These are phyloP conservation scores for Nakazawaea ernobii DNA, from an alignment of 805 yeast species.

Conservation along the genomic window DNA sequence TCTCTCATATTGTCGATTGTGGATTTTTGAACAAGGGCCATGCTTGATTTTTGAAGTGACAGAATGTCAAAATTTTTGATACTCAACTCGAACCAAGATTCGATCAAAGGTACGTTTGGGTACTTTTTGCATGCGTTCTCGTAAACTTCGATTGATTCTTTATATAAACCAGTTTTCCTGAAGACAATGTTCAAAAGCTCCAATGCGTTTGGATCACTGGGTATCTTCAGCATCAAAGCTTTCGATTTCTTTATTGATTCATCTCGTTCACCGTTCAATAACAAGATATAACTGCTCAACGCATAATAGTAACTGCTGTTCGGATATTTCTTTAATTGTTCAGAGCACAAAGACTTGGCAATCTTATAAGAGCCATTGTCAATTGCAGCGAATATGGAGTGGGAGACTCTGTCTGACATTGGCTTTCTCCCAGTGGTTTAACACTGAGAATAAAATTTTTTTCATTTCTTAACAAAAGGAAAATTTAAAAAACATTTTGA, in stretches of 20 bases:
- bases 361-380: constrained; percentile 45
- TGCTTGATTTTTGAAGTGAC: constrained; percentile 50
- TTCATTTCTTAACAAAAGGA: neutral
- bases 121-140: constrained; percentile 56
- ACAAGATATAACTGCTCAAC: constrained; percentile 30
- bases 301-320: constrained; percentile 49
- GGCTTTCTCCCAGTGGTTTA: neutral
- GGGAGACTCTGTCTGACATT: constrained; percentile 23
- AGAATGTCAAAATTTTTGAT: constrained; percentile 40
- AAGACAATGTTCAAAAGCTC: constrained; percentile 42
- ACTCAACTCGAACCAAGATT: constrained; percentile 54
- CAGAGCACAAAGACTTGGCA: constrained; percentile 45
- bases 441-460: neutral
- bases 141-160: constrained; percentile 42
- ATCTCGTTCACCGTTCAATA: constrained; percentile 25
- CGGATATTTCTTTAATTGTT: constrained; percentile 51
- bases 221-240: constrained; percentile 29
- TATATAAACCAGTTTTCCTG: constrained; percentile 27
- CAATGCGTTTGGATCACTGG: constrained; percentile 52
- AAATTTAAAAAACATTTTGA: neutral
- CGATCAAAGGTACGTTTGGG: constrained; percentile 40
- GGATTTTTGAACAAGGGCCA: constrained; percentile 31
- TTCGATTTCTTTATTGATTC: constrained; percentile 28
- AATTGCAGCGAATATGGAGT: constrained; percentile 36
- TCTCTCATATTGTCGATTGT: constrained; percentile 26